Base-by-base conservation (phyloP, 345 rosid species). In the Populus tremula region DNA sequence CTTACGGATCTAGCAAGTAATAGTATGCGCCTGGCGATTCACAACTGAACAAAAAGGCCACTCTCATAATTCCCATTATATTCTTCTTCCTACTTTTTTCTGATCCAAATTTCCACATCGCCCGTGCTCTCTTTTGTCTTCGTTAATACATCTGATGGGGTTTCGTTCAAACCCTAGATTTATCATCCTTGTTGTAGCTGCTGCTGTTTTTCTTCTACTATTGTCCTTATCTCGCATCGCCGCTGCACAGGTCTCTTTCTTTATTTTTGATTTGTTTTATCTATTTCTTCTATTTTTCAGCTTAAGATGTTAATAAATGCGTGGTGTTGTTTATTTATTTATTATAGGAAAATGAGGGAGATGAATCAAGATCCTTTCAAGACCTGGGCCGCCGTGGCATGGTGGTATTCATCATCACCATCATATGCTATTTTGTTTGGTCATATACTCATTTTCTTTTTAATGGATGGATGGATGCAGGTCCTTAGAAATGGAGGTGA, bases 321-420 rank as follows among this genome's bases (percentile, higher is more conserved):
- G 20, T 63, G 47, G 4, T n/a, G n/a, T 6, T 27, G 36, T 29
- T 39, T 64, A 18, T 54, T 67, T 17, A n/a, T 47, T 12, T 56
- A 8, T 77, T 36, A 27, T 56, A 93, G 73, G 90, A 86, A 54
- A 84, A 80, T 75, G 96, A 74, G 77, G 86, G 72, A 80, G 89
- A 88, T 53, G 93, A 86, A 69, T 83, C 86, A 2, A 81, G 65
- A 70, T 85, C 87, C 41, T 80, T 68, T 68, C 87, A 84, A 78
- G 92, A 89, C 86, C 91, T 96, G 11, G 98, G 99, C 71, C 99
- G 99, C 76, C 97, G 97, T 59, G 94, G 97, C 80, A 88, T 92
- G 92, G 99, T 93, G 92, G 99, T 93, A 16, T 3, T 10, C 17
- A 29, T 11, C 16, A 29, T 63, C 5, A 63, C 20, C 5, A 6